Conservation (phyloP, 2,329 filamentous ascomycete species). For the Diaporthe ilicicola region DNA sequence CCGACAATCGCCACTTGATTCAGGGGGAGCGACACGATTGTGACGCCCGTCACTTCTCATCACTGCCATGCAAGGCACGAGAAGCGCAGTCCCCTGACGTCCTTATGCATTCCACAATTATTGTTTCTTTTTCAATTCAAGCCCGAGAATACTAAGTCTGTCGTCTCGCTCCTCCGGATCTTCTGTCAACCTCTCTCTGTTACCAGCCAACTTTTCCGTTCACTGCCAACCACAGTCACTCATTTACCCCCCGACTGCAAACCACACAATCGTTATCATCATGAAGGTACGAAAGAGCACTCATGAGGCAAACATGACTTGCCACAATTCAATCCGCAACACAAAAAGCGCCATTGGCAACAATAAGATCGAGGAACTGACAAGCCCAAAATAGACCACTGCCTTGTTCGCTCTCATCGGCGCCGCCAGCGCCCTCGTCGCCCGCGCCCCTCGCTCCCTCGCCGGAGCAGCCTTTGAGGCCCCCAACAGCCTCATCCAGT, state of each 20-base stretch:
- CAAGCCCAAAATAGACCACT: slow-evolving; percentile 14
- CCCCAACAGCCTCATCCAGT: slow-evolving; percentile 29
- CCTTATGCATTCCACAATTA: slow-evolving; percentile 4
- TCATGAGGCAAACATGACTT: not conserved
- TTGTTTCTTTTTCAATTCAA: not conserved
- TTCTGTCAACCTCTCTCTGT: not conserved
- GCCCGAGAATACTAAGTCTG: slow-evolving; percentile 13
- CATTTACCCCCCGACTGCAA: not conserved
- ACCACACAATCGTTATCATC: not conserved
- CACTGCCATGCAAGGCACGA: not conserved
- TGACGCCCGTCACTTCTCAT: not conserved
- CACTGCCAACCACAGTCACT: slow-evolving; percentile 8
- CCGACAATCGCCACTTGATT: slow-evolving; percentile 7
- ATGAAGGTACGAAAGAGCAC: slow-evolving; percentile 26
- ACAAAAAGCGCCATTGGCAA: not conserved
- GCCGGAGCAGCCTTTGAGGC: slow-evolving; percentile 5
- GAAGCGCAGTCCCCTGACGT: not conserved
- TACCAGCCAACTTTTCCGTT: not conserved
- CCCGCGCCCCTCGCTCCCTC: not conserved
- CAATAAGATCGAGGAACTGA: not conserved
- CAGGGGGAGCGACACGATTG: slow-evolving; percentile 10
- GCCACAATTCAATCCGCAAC: not conserved
- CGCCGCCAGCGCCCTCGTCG: slow-evolving; percentile 32
- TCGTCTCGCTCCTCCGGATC: slow-evolving; percentile 6
- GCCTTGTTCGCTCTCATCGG: slow-evolving; percentile 28